Percentiles rank a stretch among this genome's conserved stretches.
Evolutionary conservation across 75 land plant species (phyloP).

Genomic region (Ceratopteris richardii): DNA sequence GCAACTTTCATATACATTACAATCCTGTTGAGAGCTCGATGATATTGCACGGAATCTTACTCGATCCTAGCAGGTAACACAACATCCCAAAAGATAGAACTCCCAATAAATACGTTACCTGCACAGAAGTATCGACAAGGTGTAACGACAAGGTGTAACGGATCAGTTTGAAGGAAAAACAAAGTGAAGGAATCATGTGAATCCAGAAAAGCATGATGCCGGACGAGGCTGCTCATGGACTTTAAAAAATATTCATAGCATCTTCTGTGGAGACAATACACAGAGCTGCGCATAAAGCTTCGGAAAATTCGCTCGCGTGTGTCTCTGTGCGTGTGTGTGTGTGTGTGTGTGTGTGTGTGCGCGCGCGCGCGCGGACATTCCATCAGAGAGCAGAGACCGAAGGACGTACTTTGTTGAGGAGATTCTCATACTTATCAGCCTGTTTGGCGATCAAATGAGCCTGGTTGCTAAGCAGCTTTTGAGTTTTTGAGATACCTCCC

Average conservation of each 20-base stretch:
- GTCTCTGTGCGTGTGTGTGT: too few species aligned
- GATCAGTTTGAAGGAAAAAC: not conserved
- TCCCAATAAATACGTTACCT: constrained; percentile 80
- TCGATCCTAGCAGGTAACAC: constrained; percentile 85
- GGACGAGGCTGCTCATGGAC: too few species aligned
- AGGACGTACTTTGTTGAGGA: constrained; percentile 59
- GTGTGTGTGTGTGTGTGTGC: too few species aligned
- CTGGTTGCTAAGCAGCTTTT: constrained; percentile 67
- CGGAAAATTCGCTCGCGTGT: too few species aligned
- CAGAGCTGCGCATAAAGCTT: too few species aligned
- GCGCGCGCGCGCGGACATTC: too few species aligned
- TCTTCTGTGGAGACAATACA: too few species aligned
- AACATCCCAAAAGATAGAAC: constrained; percentile 88
- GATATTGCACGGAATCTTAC: too few species aligned
- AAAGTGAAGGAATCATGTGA: not conserved
- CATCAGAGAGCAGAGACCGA: too few species aligned
- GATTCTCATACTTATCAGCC: constrained; percentile 84
- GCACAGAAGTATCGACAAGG: constrained; percentile 2
- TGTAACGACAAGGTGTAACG: not conserved
- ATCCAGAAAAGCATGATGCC: too few species aligned
- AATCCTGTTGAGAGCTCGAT: too few species aligned
- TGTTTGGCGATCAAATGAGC: constrained; percentile 72
- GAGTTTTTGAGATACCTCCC: constrained; percentile 45
- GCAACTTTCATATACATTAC: not conserved
- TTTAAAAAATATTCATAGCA: too few species aligned